Evolutionary conservation across 1,284 basidiomycete species (phyloP), one percentile per base, ranked within the genome.

Genomic region (Ceratobasidium sp.): DNA sequence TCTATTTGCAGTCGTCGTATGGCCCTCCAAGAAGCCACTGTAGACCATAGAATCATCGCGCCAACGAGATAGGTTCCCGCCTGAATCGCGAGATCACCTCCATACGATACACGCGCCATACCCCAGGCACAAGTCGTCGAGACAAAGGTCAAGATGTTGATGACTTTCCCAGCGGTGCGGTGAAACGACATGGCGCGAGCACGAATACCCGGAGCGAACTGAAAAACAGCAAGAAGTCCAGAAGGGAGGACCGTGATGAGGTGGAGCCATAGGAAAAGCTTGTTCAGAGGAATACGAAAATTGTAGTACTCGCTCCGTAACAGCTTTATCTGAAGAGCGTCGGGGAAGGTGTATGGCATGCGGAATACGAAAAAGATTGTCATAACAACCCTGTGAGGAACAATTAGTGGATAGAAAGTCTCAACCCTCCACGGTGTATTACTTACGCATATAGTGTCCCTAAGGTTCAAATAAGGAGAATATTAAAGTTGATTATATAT

Each of bases 121-220:
- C 63, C 63, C 21, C 49, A 54, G 18, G 50, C 49, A 8, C 47
- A 38, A 2, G 47, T n/a, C 23, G 59, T 62, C 50, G 63, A 67
- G 14, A 67, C 30, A 38, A 67, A 52, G 5, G 49, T 67, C n/a
- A 67, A n/a, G 11, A 67, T 43, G 63, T 67, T 67, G 38, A 67
- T 44, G 13, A 44, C 35, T 23, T 26, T 67, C 21, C 63, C 63
- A 38, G 38, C 63, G 21, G 21, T 52, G 13, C 63, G 63, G n/a
- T 67, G 63, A 32, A 49, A 55, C 11, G 9, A n/a, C 32, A 67
- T 67, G 13, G 35, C 47, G 28, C 50, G 47, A 26, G 30, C 23
- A 4, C 63, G 49, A 18, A 67, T 32, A 2, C 59, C 43, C 13
- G 59, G 59, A 5, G 47, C 43, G 30, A 62, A 62, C n/a, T 62